Evolutionary conservation across 805 yeast genomes (phyloP).

Genomic region (Sugiyamaella marilandica): DNA sequence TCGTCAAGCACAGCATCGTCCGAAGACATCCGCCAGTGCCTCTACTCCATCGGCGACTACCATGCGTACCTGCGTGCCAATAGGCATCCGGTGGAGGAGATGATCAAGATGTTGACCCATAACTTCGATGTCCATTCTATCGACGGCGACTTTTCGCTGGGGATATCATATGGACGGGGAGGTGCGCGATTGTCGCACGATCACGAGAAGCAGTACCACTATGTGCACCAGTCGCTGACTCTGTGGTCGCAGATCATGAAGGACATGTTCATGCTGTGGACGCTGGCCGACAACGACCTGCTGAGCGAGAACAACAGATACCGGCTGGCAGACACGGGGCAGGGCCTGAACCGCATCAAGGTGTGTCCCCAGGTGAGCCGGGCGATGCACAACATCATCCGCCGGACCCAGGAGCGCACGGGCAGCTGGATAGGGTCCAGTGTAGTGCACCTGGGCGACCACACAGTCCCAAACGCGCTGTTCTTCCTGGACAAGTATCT

Average conservation of each 20-base stretch:
- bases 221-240: constrained; percentile 68
- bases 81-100: constrained; percentile 59
- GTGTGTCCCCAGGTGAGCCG: constrained; percentile 64
- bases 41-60: constrained; percentile 76
- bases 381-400: constrained; percentile 63
- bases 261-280: constrained; percentile 75
- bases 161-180: constrained; percentile 58
- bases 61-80: constrained; percentile 67
- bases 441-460: constrained; percentile 77
- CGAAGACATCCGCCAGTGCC: constrained; percentile 65
- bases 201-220: constrained; percentile 67
- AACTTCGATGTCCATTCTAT: constrained; percentile 41
- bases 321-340: constrained; percentile 67
- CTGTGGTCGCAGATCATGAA: constrained; percentile 75
- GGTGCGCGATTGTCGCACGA: constrained; percentile 73
- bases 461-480: constrained; percentile 77
- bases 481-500: constrained; percentile 75
- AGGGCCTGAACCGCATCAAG: constrained; percentile 73
- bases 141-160: constrained; percentile 43
- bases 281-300: constrained; percentile 67
- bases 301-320: constrained; percentile 48
- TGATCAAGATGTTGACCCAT: constrained; percentile 48
- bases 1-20: constrained; percentile 32
- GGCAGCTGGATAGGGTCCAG: constrained; percentile 76
- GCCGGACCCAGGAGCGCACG: constrained; percentile 58